Evolutionary conservation across 768 basidiomycete genomes (phyloP).

Genomic region (Suillus discolor): DNA sequence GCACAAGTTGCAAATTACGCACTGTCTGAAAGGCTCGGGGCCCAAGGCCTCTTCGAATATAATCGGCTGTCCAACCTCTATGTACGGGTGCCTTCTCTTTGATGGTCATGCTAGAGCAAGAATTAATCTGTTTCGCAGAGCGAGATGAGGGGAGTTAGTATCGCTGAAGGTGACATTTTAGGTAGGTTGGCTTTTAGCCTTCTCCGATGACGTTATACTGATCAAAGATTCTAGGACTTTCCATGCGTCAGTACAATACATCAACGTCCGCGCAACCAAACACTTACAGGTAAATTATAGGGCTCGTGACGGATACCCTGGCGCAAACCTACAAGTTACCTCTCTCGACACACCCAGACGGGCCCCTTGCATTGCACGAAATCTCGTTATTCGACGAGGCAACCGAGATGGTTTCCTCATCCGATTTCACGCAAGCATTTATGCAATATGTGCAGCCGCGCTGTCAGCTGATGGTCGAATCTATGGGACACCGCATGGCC

Average conservation of each 20-base stretch:
- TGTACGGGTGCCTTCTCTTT: conserved; percentile 24
- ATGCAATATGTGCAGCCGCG: conserved; percentile 25
- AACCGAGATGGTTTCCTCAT: conserved; percentile 1
- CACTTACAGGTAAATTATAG: conserved; percentile 15
- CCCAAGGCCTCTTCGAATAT: conserved; percentile 42
- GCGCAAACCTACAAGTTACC: conserved; percentile 22
- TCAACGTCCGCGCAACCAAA: background rate
- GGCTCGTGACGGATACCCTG: conserved; percentile 31
- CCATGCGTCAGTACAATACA: conserved; percentile 22
- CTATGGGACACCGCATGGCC: conserved; percentile 31
- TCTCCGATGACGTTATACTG: background rate
- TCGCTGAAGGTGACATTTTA: conserved; percentile 49
- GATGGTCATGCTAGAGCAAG: background rate
- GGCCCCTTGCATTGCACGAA: conserved; percentile 28
- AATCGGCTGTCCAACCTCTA: conserved; percentile 38
- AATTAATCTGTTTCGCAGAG: conserved; percentile 23
- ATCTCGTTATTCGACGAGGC: conserved; percentile 13
- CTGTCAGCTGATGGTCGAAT: conserved; percentile 28
- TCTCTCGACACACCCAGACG: conserved; percentile 13
- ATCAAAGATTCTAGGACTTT: conserved; percentile 13
- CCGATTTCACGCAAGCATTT: conserved; percentile 20
- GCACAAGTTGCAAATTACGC: conserved; percentile 18
- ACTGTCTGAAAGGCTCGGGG: conserved; percentile 43
- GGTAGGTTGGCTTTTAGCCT: conserved; percentile 25
- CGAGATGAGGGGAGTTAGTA: conserved; percentile 40